Evolutionary conservation across 148 eudicot species (phyloP).

Genomic region (Agrostemma githago): DNA sequence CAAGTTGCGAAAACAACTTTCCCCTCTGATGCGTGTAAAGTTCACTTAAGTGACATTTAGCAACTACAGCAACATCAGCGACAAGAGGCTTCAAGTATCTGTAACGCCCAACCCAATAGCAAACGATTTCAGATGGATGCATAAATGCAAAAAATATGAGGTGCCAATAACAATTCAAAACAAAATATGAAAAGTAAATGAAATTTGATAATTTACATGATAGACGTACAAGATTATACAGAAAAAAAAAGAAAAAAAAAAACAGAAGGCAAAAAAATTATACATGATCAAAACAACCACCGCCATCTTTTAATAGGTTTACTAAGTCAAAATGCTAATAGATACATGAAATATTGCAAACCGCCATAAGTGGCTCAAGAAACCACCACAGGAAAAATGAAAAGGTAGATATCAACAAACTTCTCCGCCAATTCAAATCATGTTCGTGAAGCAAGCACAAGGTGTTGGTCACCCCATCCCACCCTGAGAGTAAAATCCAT

Average conservation of each 20-base stretch:
- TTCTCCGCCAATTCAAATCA: not conserved
- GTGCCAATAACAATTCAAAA: not conserved
- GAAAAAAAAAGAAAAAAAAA: not conserved
- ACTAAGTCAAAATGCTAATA: slow-evolving; percentile 3
- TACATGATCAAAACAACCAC: not conserved
- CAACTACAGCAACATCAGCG: slow-evolving; percentile 94
- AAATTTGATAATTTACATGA: not conserved
- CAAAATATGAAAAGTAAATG: not conserved
- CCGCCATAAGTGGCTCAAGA: not conserved
- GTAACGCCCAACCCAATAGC: slow-evolving; percentile 22
- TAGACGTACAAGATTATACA: not conserved
- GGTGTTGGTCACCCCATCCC: not conserved
- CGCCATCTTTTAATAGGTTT: not conserved
- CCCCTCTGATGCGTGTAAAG: slow-evolving; percentile 86
- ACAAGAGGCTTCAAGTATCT: slow-evolving; percentile 87
- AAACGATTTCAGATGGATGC: not conserved
- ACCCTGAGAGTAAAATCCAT: not conserved
- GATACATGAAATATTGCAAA: not conserved
- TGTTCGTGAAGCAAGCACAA: not conserved
- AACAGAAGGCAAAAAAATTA: not conserved
- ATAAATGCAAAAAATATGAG: not conserved
- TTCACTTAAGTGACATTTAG: slow-evolving; percentile 91
- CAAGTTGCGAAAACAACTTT: slow-evolving; percentile 85
- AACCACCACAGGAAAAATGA: not conserved
- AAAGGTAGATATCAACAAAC: not conserved